Evolutionary conservation across 2,329 filamentous ascomycete species (phyloP).

Genomic region (Thielaviopsis punctulata): DNA sequence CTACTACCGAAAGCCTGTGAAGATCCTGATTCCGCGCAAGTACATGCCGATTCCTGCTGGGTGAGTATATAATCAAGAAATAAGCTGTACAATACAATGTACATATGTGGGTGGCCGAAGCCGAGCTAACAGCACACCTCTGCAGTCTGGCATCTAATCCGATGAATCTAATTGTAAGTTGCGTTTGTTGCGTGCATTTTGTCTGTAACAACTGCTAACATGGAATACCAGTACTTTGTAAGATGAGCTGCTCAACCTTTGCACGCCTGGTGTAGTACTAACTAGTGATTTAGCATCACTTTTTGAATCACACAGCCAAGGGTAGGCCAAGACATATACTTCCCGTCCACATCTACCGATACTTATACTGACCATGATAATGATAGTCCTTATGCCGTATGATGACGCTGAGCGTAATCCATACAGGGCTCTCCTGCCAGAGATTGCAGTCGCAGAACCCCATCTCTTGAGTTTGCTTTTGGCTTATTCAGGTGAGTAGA

Average conservation of each 20-base stretch:
- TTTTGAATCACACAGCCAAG: conserved; percentile 65
- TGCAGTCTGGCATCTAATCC: conserved; percentile 45
- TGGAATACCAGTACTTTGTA: conserved; percentile 28
- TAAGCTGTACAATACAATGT: not conserved
- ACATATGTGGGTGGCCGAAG: not conserved
- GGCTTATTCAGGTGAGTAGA: conserved; percentile 45
- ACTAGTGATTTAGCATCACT: conserved; percentile 28
- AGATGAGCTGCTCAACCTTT: conserved; percentile 12
- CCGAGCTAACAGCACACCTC: not conserved
- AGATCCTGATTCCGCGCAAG: conserved; percentile 36
- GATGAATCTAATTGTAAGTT: conserved; percentile 52
- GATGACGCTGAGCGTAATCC: conserved; percentile 36
- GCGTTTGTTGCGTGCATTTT: not conserved
- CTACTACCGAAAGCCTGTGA: conserved; percentile 54
- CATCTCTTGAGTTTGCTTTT: conserved; percentile 62
- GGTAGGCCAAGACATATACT: conserved; percentile 25
- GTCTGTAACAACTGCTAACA: conserved; percentile 14
- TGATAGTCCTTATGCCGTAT: conserved; percentile 29
- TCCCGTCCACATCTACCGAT: too few species aligned
- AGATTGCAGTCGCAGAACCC: conserved; percentile 49
- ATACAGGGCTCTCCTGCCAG: conserved; percentile 31
- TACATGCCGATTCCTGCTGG: conserved; percentile 31
- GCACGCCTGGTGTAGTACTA: conserved; percentile 1
- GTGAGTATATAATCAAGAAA: too few species aligned
- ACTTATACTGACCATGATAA: not conserved